Evolutionary conservation across 768 basidiomycete species (phyloP).

Genomic region (Cystofilobasidium bisporidii): DNA sequence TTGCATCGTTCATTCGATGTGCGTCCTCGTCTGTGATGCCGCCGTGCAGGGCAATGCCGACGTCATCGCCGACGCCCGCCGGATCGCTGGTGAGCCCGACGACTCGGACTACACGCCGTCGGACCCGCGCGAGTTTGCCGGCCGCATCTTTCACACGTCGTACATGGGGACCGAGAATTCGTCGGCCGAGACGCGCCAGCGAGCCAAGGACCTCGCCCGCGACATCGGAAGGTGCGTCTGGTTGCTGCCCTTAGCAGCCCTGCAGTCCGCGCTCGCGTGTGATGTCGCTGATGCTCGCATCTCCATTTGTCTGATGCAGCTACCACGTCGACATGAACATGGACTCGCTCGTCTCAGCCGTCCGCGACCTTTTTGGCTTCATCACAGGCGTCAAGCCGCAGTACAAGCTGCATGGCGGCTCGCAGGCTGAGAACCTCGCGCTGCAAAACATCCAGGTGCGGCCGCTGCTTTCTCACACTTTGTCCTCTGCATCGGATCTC

Average conservation of each 20-base stretch:
- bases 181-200: conserved; percentile 65
- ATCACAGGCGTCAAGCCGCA: conserved; percentile 65
- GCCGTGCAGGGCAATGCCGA: conserved; percentile 56
- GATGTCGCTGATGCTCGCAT: too few relatives aligned
- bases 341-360: conserved; percentile 78
- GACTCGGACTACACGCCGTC: conserved; percentile 72
- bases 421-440: conserved; percentile 80
- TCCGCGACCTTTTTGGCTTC: conserved; percentile 68
- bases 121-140: conserved; percentile 77
- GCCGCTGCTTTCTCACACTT: too few relatives aligned
- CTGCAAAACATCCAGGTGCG: conserved; percentile 89
- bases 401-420: conserved; percentile 80
- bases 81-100: conserved; percentile 74
- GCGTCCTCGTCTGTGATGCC: conserved; percentile 74
- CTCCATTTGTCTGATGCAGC: conserved; percentile 42
- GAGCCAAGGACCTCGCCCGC: conserved; percentile 76
- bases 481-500: too few relatives aligned
- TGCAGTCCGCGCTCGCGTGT: too few relatives aligned
- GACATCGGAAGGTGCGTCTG: conserved; percentile 82
- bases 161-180: conserved; percentile 99
- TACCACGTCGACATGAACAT: conserved; percentile 94
- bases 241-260: too few relatives aligned
- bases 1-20: conserved; percentile 94
- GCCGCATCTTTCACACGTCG: conserved; percentile 87
- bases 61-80: conserved; percentile 80